Percentiles rank a stretch among this genome's conserved stretches.
Conservation (phyloP, 805 yeast genomes). For the Crinitomyces ghanaensis region DNA sequence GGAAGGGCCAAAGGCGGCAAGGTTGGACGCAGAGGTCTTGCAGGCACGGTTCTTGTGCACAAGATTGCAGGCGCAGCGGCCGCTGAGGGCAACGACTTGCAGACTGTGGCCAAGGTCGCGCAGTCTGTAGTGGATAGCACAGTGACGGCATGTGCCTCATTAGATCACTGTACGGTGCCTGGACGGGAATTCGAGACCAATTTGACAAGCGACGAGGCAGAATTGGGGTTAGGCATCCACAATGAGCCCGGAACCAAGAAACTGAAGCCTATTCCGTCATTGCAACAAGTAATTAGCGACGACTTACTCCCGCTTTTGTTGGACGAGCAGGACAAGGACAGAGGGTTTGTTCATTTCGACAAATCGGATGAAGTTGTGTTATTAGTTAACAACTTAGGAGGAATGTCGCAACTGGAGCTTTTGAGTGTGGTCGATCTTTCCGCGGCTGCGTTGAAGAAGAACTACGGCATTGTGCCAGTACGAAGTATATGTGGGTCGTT, state of each 20-base stretch:
- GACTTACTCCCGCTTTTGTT: conserved; percentile 50
- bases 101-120: conserved; percentile 48
- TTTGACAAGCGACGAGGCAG: conserved; percentile 56
- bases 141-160: conserved; percentile 81
- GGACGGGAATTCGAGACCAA: conserved; percentile 51
- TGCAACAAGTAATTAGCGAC: conserved; percentile 42
- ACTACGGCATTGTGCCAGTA: conserved; percentile 47
- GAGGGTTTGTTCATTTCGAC: conserved; percentile 65
- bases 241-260: conserved; percentile 81
- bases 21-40: conserved; percentile 91
- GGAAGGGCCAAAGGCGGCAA: conserved; percentile 81
- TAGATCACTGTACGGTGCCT: conserved; percentile 86
- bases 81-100: conserved; percentile 32
- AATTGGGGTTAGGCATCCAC: conserved; percentile 92
- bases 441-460: conserved; percentile 35
- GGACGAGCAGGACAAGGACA: conserved; percentile 55
- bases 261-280: conserved; percentile 55
- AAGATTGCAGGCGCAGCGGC: conserved; percentile 72
- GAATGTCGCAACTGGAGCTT: conserved; percentile 72
- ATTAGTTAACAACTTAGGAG: conserved; percentile 79
- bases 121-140: conserved; percentile 46
- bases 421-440: conserved; percentile 59
- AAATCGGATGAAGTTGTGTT: conserved; percentile 50
- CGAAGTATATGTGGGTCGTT: conserved; percentile 66
- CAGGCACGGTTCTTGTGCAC: conserved; percentile 83